Evolutionary conservation across 129 eudicot species (phyloP), one percentile per base, ranked within the genome.

Genomic region (Artemisia argyi): DNA sequence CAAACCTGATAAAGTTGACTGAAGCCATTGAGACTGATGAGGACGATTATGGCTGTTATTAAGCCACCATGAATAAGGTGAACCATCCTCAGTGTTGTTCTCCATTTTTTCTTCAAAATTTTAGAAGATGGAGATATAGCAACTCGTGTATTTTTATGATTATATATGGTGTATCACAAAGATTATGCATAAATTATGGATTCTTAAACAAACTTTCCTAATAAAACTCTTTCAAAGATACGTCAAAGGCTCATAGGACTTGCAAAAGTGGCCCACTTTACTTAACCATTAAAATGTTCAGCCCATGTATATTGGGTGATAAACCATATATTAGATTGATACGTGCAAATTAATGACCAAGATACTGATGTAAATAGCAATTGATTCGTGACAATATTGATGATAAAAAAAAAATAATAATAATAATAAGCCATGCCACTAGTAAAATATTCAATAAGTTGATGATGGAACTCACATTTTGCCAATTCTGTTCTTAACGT

Each of bases 11-110:
- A 77, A 63, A 61, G 79, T 77, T 58, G 79, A 44, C 20, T 73
- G 82, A 18, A 82, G 79, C 82, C 85, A 77, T 44, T 47, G 79
- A 66, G 85, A 82, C 24, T 82, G 82, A 73, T 57, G 52, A 56
- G 32, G 64, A 42, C 53, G 76, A 75, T 73, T 72, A 76, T 72
- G 75, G 17, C 50, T 71, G 82, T 65, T 77, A 50, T 77, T 82
- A 68, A 64, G 61, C 79, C 78, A 72, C 82, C 79, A 66, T 46
- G 76, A 51, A 77, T 66, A 53, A 46, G 76, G 61, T 47, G 80
- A 75, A 58, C 69, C 52, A 51, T 64, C 63, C 44, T 80, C 76
- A 28, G 11, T 44, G 73, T 51, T 51, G 49, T 80, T 58, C 77
- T 67, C 73, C 65, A 70, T 53, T 20, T 58, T 20, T 13, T 59